phyloP scores from a whole-genome alignment of 768 basidiomycete species.

The Boletus sp. region DNA sequence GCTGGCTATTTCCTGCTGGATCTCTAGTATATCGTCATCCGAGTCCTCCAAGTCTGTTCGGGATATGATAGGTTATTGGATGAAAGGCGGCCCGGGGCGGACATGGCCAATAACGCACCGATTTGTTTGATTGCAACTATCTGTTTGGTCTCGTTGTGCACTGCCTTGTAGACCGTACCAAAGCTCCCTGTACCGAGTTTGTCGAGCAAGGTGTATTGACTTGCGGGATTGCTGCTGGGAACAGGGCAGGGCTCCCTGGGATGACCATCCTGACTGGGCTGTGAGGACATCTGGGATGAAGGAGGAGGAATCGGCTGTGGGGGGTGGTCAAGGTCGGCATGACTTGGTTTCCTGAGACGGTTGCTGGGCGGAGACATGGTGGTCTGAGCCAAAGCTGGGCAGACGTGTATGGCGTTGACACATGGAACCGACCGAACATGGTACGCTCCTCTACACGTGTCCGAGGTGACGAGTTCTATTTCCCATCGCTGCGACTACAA shows the following conservation, averaged over 20 bases:
- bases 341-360: constrained; percentile 38
- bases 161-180: constrained; percentile 95
- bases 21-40: constrained; percentile 98
- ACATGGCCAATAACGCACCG: constrained; percentile 48
- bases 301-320: constrained; percentile 33
- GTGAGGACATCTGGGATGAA: constrained; percentile 50
- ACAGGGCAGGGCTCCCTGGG: constrained; percentile 62
- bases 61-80: constrained; percentile 1
- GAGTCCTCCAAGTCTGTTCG: constrained; percentile 89
- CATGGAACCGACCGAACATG: constrained; percentile 21
- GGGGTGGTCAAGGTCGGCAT: constrained; percentile 35
- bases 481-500: constrained; percentile 1
- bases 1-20: constrained; percentile 97
- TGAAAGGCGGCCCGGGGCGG: neutral
- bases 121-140: constrained; percentile 99
- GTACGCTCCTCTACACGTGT: constrained; percentile 27
- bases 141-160: constrained; percentile 91
- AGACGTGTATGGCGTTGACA: constrained; percentile 9
- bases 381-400: constrained; percentile 21
- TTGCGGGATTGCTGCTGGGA: constrained; percentile 77
- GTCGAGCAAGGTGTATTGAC: constrained; percentile 88
- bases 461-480: constrained; percentile 2
- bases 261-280: constrained; percentile 33
- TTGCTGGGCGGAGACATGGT: constrained; percentile 42
- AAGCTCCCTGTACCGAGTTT: constrained; percentile 98